Evolutionary conservation across 345 rosid genomes (phyloP).

Genomic region (Heritiera fomes): DNA sequence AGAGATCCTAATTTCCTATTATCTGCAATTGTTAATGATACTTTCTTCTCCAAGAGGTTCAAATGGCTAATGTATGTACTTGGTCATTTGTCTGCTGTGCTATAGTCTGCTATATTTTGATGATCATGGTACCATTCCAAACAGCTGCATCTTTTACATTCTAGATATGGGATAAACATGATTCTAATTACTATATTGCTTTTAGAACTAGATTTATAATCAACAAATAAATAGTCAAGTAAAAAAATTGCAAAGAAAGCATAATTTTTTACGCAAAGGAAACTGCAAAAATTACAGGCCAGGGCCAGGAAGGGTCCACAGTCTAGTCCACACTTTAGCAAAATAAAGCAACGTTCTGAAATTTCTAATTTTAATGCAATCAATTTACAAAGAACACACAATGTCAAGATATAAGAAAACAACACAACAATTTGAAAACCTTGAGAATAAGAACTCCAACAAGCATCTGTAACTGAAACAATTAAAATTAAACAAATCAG

Average conservation of each 20-base stretch:
- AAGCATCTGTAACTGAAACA: not conserved
- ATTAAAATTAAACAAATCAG: not conserved
- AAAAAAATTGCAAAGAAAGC: not conserved
- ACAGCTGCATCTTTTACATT: not conserved
- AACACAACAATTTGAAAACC: not conserved
- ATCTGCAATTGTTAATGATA: not conserved
- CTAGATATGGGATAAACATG: not conserved
- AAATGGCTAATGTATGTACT: not conserved
- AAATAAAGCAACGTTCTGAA: slow-evolving; percentile 9
- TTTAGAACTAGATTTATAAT: not conserved
- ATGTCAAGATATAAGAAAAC: not conserved
- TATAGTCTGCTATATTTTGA: not conserved
- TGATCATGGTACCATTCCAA: not conserved
- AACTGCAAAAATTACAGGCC: not conserved
- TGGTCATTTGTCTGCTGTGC: not conserved
- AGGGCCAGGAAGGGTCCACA: not conserved
- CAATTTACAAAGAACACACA: not conserved
- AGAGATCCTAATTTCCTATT: not conserved
- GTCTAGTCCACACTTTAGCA: not conserved
- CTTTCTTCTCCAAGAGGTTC: not conserved
- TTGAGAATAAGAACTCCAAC: slow-evolving; percentile 1
- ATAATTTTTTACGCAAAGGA: not conserved
- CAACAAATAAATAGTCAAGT: not conserved
- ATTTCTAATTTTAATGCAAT: not conserved
- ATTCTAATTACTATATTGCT: not conserved